A percentile compares a stretch with the other conserved stretches of the same genome.
Evolutionary conservation across 768 basidiomycete species (phyloP).

Genomic region (Boletus fagicola): DNA sequence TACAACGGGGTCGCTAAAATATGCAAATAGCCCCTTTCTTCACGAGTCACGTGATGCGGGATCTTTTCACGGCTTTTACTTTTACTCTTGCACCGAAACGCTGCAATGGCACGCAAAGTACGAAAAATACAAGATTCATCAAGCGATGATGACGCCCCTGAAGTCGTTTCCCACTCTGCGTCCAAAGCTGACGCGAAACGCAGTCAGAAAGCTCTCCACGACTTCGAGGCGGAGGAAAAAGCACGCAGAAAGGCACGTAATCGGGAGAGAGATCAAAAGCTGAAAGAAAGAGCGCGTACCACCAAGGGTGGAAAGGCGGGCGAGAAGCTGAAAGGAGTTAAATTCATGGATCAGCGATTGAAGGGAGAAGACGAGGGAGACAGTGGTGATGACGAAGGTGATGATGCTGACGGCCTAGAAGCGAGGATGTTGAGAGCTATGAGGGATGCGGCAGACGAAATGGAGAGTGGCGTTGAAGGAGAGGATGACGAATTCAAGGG

Average conservation of each 20-base stretch:
- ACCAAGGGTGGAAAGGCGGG: constrained; percentile 11
- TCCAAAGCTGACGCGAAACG: constrained; percentile 44
- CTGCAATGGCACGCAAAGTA: constrained; percentile 21
- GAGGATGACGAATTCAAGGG: constrained; percentile 20
- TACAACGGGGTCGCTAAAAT: no score
- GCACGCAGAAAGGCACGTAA: constrained; percentile 45
- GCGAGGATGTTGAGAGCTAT: constrained; percentile 30
- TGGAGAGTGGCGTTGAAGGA: constrained; percentile 13
- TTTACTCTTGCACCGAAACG: not conserved
- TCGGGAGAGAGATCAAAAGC: constrained; percentile 44
- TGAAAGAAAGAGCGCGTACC: constrained; percentile 47
- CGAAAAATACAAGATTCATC: constrained; percentile 14
- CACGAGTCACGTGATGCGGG: not conserved
- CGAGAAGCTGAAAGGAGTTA: constrained; percentile 17
- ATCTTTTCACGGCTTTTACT: not conserved
- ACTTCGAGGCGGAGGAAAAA: constrained; percentile 38
- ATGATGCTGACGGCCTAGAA: constrained; percentile 24
- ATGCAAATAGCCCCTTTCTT: not conserved
- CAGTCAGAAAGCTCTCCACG: constrained; percentile 36
- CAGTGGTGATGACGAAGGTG: constrained; percentile 21
- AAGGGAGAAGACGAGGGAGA: constrained; percentile 25
- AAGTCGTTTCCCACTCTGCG: constrained; percentile 45
- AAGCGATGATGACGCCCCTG: constrained; percentile 48
- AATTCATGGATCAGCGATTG: constrained; percentile 3
- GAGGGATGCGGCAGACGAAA: constrained; percentile 28